These are phyloP conservation scores for Aspergillus cavernicola DNA, from an alignment of 495 filamentous ascomycete genomes.

Conservation along the genomic window DNA sequence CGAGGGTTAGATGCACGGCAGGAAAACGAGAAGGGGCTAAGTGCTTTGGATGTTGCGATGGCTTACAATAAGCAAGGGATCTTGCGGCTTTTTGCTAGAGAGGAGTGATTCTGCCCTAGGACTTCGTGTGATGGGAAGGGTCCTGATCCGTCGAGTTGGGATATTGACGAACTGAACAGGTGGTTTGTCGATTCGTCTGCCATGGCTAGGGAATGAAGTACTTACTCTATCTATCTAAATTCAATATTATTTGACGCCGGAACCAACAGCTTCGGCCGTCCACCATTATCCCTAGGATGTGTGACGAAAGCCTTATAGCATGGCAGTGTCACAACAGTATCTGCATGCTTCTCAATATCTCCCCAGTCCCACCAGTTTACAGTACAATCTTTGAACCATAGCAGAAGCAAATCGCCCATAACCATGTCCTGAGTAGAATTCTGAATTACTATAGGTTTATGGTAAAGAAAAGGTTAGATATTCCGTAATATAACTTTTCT, in stretches of 20 bases:
- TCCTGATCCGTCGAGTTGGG: too few relatives aligned
- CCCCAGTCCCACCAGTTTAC: slow-evolving; percentile 5
- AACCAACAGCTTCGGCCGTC: not conserved
- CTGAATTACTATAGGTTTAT: too few relatives aligned
- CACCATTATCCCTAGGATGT: not conserved
- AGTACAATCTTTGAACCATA: not conserved
- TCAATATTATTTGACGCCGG: slow-evolving; percentile 4
- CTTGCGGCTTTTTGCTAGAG: slow-evolving; percentile 13
- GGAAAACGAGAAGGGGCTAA: slow-evolving; percentile 14
- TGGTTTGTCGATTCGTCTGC: too few relatives aligned
- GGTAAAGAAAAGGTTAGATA: too few relatives aligned
- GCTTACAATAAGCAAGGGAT: slow-evolving; percentile 11
- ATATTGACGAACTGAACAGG: too few relatives aligned
- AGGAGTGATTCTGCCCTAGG: too few relatives aligned
- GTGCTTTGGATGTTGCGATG: slow-evolving; percentile 17
- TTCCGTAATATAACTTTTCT: too few relatives aligned
- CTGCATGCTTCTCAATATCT: not conserved
- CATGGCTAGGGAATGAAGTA: too few relatives aligned
- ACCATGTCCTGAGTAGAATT: too few relatives aligned
- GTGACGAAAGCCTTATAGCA: not conserved
- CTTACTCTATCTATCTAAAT: not conserved
- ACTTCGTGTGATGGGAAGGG: too few relatives aligned
- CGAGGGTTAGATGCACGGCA: not conserved
- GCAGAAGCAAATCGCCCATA: too few relatives aligned
- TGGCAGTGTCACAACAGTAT: not conserved